phyloP scores from a whole-genome alignment of 306 rosid genomes.

The Sesbania bispinosa region DNA sequence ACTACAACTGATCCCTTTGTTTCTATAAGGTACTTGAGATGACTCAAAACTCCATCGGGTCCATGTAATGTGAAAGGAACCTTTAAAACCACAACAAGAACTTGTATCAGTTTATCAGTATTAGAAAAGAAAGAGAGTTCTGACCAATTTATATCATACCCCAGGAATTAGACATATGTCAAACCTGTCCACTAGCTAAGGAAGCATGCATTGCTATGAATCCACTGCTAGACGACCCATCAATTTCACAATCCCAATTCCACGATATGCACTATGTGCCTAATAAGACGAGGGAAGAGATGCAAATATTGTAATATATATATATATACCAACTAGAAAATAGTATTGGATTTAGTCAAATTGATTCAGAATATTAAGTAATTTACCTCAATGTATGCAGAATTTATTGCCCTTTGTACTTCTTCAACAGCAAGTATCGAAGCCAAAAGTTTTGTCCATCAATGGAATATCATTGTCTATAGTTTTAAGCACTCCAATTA shows the following conservation, averaged over 20 bases:
- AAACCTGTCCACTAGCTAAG: constrained; percentile 91
- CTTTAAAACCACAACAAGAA: constrained; percentile 42
- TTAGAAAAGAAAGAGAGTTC: constrained; percentile 5
- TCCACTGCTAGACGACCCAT: constrained; percentile 99
- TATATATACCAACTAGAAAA: background rate
- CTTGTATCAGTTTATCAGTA: constrained; percentile 20
- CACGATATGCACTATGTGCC: constrained; percentile 99
- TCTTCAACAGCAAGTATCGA: constrained; percentile 99
- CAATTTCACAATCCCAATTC: constrained; percentile 87
- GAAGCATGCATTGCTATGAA: constrained; percentile 97
- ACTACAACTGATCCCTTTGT: constrained; percentile 92
- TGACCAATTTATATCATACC: constrained; percentile 39
- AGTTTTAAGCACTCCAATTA: constrained; percentile 96
- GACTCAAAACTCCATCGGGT: constrained; percentile 77
- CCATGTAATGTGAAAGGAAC: constrained; percentile 81
- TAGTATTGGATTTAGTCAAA: background rate
- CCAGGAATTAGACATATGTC: constrained; percentile 94
- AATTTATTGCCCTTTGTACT: constrained; percentile 93
- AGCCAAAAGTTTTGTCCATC: constrained; percentile 99
- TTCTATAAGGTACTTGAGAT: constrained; percentile 83
- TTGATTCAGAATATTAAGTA: constrained; percentile 5
- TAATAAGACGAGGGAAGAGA: constrained; percentile 32
- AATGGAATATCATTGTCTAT: constrained; percentile 89
- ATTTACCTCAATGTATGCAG: constrained; percentile 91
- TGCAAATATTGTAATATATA: constrained; percentile 13